A percentile compares a stretch with the other conserved stretches of the same genome.
Evolutionary conservation across 2,329 filamentous ascomycete species (phyloP).

Genomic region (Diaporthe eres): DNA sequence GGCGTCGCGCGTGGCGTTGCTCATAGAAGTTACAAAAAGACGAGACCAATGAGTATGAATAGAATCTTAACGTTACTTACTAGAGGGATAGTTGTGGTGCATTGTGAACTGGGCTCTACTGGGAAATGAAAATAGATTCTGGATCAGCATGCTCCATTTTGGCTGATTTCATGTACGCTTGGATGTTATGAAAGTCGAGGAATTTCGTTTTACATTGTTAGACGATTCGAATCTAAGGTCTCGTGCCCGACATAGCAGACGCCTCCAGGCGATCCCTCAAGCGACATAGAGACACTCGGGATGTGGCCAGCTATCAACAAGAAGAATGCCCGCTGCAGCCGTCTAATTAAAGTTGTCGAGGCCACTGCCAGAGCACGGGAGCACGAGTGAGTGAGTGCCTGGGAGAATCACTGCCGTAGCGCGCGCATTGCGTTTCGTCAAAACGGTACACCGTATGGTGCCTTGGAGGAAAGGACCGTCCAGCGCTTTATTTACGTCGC

Average conservation of each 20-base stretch:
- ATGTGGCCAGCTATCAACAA: neutral
- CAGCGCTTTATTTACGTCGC: neutral
- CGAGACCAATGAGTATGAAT: conserved; percentile 12
- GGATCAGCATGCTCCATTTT: neutral
- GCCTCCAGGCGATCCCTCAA: neutral
- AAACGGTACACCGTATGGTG: neutral
- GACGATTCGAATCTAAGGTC: neutral
- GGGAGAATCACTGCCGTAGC: too few species aligned
- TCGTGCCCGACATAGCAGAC: neutral
- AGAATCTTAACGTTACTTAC: neutral
- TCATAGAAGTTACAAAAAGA: conserved; percentile 22
- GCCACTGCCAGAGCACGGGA: too few species aligned
- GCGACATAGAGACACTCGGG: neutral
- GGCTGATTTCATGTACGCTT: too few species aligned
- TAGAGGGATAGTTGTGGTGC: conserved; percentile 13
- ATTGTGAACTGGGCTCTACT: conserved; percentile 11
- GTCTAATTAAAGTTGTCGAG: neutral
- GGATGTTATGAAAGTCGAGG: neutral
- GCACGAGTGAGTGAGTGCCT: too few species aligned
- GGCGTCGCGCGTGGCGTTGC: conserved; percentile 8
- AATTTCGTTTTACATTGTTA: neutral
- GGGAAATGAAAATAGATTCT: neutral
- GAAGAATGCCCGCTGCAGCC: neutral
- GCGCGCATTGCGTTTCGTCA: too few species aligned
- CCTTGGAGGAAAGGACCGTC: neutral